These are phyloP conservation scores for Acanthamoeba triangularis DNA, from an alignment of 208 protist species.

Conservation along the genomic window DNA sequence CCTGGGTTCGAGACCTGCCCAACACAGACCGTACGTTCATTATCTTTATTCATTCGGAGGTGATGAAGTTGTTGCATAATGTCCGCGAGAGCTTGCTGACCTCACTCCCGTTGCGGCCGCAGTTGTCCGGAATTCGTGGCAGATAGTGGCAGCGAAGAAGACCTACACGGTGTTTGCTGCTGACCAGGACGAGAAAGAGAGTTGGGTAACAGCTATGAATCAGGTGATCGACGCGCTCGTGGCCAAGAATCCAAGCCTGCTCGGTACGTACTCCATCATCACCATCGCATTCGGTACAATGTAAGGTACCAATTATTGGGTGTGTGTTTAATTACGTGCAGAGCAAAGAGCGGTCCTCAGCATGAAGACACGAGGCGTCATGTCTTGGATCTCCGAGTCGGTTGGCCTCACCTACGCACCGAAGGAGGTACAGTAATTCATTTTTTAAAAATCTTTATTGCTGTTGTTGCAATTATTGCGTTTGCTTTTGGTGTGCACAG, in stretches of 20 bases:
- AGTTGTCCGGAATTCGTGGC: slow-evolving; percentile 1
- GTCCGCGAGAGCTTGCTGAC: background rate
- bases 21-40: slow-evolving; percentile 34
- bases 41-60: background rate
- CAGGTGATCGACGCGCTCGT: slow-evolving; percentile 51
- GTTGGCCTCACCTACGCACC: background rate
- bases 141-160: slow-evolving; percentile 52
- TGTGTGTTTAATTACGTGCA: background rate
- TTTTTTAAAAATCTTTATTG: background rate
- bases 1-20: slow-evolving; percentile 61
- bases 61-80: background rate
- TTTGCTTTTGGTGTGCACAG: background rate
- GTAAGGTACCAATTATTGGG: no score
- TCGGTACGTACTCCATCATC: background rate
- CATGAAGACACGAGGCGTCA: background rate
- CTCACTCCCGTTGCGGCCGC: background rate
- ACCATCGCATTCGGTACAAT: background rate
- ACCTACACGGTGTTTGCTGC: slow-evolving; percentile 68
- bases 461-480: background rate
- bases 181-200: slow-evolving; percentile 6
- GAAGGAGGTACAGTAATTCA: background rate
- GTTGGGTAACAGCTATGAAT: background rate
- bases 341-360: background rate
- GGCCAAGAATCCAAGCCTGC: slow-evolving; percentile 6
- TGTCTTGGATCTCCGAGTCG: slow-evolving; percentile 1